Evolutionary conservation across 495 filamentous ascomycete genomes (phyloP), one percentile per base, ranked within the genome.

Genomic region (Saxophila tyrrhenica): DNA sequence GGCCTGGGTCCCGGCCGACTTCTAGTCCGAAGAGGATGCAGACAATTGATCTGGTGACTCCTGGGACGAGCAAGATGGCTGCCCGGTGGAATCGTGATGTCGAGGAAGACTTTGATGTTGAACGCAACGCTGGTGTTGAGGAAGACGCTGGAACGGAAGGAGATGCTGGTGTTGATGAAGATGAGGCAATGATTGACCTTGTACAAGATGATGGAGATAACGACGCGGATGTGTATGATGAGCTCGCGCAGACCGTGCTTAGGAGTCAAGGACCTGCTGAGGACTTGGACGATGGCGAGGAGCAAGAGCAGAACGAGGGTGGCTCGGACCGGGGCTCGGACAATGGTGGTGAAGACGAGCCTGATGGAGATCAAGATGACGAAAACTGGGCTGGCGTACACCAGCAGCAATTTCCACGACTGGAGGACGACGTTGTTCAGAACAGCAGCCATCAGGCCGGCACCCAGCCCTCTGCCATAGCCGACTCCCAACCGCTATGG

Each of bases 401-500:
- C 29, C 29, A 48, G 45, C 45, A 7, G 17, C 45, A 15, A 48
- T 5, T 9, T 9, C 5, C 24, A 10, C 47, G 29, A 48, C 25
- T 44, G 24, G 20, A 16, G 23, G 10, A 5, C 3, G 15, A 5
- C 25, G 23, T 11, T 24, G 3, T 20, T 25, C 51, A 25, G 11
- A 35, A 48, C 2, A 25, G 25, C 23, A 2, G 41, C 10, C 38
- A 3, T 8, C 10, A 32, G 32, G 17, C 20, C 1, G 62, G 58
- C 39, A 65, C 61, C 11, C 64, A 67, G 35, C 53, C 44, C 2
- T 60, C 62, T 8, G 60, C 62, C 1, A 52, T 70, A 15, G 63
- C 66, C 35, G 64, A 70, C 45, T 70, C 68, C 16, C 68, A 70
- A 48, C 65, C 64, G 16, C 50, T 58, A 16, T 49, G 21, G 17